Percentiles rank a stretch among this genome's conserved stretches.
Evolutionary conservation across 768 basidiomycete genomes (phyloP).

Genomic region (Pleurotus ostreatus): DNA sequence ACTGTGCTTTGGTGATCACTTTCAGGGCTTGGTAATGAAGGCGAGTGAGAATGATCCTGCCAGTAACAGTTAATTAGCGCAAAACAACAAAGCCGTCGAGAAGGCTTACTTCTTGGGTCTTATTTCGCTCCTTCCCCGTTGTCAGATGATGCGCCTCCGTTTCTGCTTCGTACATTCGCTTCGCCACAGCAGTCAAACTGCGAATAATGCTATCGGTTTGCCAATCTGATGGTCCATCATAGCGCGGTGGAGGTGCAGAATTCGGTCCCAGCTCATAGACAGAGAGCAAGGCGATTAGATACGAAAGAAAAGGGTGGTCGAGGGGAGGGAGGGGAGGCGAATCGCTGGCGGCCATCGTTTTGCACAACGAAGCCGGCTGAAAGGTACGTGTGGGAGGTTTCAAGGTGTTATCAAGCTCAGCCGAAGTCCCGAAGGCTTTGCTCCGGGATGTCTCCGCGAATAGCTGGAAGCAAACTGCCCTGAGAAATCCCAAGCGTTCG

Average conservation of each 20-base stretch:
- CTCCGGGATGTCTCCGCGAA: conserved; percentile 1
- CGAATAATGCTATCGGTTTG: conserved; percentile 56
- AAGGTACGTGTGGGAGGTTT: background rate
- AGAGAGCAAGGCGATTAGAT: conserved; percentile 56
- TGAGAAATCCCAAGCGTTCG: too few species aligned
- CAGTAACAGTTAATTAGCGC: background rate
- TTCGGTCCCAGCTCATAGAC: conserved; percentile 53
- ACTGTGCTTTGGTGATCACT: background rate
- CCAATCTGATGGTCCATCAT: conserved; percentile 52
- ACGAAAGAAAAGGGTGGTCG: conserved; percentile 25
- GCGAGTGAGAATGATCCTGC: background rate
- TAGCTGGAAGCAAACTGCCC: too few species aligned
- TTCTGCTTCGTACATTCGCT: conserved; percentile 56
- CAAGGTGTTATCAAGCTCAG: background rate
- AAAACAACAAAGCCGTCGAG: background rate
- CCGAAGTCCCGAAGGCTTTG: background rate
- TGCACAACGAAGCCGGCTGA: conserved; percentile 1
- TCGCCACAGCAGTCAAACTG: conserved; percentile 44
- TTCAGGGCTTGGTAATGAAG: background rate
- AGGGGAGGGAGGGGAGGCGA: background rate
- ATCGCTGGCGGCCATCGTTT: conserved; percentile 4
- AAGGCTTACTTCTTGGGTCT: conserved; percentile 5
- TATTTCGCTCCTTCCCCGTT: conserved; percentile 24
- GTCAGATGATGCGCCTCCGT: conserved; percentile 36
- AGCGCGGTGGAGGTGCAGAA: conserved; percentile 47